Evolutionary conservation across 225 moss, liverwort and hornwort genomes (phyloP).

Genomic region (Ulota crispa): DNA sequence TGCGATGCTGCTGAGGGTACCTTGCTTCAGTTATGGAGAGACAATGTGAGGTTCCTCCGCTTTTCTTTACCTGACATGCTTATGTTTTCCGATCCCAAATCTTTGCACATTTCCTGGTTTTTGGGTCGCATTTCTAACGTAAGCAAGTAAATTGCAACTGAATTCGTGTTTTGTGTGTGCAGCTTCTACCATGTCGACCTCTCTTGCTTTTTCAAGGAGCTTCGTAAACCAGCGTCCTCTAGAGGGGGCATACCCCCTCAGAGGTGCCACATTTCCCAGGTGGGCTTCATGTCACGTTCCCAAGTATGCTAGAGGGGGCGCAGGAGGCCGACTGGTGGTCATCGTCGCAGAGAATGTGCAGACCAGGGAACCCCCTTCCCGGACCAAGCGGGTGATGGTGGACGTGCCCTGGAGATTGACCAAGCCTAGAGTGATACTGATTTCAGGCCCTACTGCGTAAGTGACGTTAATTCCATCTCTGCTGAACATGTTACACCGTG

Average conservation of each 20-base stretch:
- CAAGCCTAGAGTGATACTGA: conserved; percentile 40
- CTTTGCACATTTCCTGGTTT: not conserved
- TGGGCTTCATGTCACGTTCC: not conserved
- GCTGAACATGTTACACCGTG: no score
- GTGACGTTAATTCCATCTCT: not conserved
- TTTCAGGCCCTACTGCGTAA: conserved; percentile 46
- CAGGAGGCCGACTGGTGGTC: not conserved
- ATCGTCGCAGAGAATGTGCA: not conserved
- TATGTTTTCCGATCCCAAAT: not conserved
- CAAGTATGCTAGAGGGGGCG: not conserved
- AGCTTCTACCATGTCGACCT: not conserved
- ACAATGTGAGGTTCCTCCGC: not conserved
- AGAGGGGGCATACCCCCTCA: not conserved
- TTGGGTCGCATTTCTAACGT: not conserved
- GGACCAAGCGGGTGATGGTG: not conserved
- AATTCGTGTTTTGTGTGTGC: not conserved
- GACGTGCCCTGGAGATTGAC: not conserved
- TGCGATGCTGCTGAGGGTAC: not conserved
- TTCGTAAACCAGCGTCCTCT: not conserved
- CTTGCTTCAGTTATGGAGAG: not conserved
- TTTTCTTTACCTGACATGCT: not conserved
- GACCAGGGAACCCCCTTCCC: not conserved
- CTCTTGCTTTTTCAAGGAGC: not conserved
- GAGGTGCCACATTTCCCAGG: not conserved
- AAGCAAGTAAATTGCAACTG: not conserved